Conservation (phyloP, 1,284 basidiomycete genomes). For the Sanguinoderma infundibulare region DNA sequence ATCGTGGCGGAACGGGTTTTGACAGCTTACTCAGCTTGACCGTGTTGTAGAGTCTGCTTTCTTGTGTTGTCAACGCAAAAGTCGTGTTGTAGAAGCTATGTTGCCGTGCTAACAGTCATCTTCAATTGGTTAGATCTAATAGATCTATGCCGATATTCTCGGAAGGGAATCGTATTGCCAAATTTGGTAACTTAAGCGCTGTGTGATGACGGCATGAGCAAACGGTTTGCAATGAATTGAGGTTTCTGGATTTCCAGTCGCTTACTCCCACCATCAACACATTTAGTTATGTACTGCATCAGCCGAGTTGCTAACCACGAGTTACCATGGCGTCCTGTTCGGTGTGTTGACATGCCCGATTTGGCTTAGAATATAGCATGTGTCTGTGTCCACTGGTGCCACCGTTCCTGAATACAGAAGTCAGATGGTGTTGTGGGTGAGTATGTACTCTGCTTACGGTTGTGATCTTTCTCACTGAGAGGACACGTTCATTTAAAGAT, state of each 20-base stretch:
- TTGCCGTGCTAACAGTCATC: not conserved
- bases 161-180: not conserved
- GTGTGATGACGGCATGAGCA: not conserved
- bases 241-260: no score
- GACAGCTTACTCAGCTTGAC: slow-evolving; percentile 44
- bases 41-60: not conserved
- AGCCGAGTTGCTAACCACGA: no score
- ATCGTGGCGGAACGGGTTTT: slow-evolving; percentile 53
- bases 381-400: not conserved
- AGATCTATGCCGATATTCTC: not conserved
- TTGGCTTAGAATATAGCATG: not conserved
- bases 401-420: not conserved
- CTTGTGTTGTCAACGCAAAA: not conserved
- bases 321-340: not conserved
- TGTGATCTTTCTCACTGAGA: not conserved
- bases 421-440: not conserved
- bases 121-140: not conserved
- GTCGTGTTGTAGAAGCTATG: not conserved
- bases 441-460: not conserved
- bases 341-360: not conserved
- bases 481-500: not conserved
- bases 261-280: no score
- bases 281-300: no score
- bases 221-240: no score
- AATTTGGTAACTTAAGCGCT: not conserved